Evolutionary conservation across 208 protist species (phyloP).

Genomic region (Borovskyia barvae): DNA sequence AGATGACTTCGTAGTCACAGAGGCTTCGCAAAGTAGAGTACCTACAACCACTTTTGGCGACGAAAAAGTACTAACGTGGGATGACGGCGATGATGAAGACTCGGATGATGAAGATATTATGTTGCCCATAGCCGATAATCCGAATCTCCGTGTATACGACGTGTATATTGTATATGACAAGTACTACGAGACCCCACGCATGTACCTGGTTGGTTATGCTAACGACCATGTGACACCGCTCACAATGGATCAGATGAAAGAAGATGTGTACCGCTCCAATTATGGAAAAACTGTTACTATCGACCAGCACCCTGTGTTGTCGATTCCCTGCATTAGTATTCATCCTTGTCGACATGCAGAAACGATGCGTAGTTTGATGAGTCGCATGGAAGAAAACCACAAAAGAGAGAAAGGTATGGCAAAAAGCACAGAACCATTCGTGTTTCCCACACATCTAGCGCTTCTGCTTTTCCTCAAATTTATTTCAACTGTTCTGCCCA

Average conservation of each 20-base stretch:
- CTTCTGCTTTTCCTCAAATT: conserved; percentile 89
- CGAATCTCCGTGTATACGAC: conserved; percentile 89
- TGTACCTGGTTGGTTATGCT: conserved; percentile 96
- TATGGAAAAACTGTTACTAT: conserved; percentile 97
- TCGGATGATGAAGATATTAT: conserved; percentile 23
- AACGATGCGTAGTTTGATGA: conserved; percentile 94
- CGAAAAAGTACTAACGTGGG: conserved; percentile 57
- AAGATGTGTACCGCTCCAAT: conserved; percentile 97
- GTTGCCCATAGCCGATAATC: background rate
- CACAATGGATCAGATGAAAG: conserved; percentile 89
- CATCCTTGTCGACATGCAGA: conserved; percentile 96
- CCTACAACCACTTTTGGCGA: conserved; percentile 12
- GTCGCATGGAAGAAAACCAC: conserved; percentile 70
- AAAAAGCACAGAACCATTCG: conserved; percentile 36
- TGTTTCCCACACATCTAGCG: conserved; percentile 51
- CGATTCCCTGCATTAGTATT: conserved; percentile 90
- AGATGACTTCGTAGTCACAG: conserved; percentile 55
- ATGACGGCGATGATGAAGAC: conserved; percentile 45
- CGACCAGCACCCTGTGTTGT: conserved; percentile 85
- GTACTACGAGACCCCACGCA: conserved; percentile 95
- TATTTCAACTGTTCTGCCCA: conserved; percentile 95
- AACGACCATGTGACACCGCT: conserved; percentile 73
- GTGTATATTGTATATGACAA: conserved; percentile 97
- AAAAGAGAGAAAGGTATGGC: conserved; percentile 28
- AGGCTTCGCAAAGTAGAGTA: conserved; percentile 4